A percentile compares a stretch with the other conserved stretches of the same genome.
These are phyloP conservation scores for Grifola frondosa DNA, from an alignment of 1,284 basidiomycete species.

Conservation along the genomic window DNA sequence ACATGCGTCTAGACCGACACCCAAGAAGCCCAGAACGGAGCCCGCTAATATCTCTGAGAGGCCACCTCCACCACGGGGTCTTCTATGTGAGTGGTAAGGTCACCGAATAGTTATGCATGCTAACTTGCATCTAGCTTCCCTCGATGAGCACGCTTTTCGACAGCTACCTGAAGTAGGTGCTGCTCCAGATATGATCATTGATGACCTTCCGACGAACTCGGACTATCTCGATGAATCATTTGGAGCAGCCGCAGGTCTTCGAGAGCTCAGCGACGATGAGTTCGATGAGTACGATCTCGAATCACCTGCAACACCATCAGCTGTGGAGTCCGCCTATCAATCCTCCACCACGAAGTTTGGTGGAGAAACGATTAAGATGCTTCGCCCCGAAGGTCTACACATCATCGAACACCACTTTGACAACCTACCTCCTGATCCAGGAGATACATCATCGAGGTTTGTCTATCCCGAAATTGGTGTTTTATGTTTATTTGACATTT, in stretches of 20 bases:
- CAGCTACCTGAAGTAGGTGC: conserved; percentile 71
- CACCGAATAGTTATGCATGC: neutral
- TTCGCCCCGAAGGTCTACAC: conserved; percentile 56
- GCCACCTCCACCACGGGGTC: conserved; percentile 8
- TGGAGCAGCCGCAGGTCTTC: conserved; percentile 72
- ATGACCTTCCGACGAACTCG: conserved; percentile 87
- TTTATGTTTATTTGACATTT: conserved; percentile 10
- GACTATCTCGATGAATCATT: conserved; percentile 87
- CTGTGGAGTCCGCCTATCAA: conserved; percentile 41
- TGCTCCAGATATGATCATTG: conserved; percentile 85
- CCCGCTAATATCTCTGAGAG: conserved; percentile 38
- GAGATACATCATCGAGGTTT: conserved; percentile 48
- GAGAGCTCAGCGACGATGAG: conserved; percentile 70
- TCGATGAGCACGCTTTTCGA: conserved; percentile 85
- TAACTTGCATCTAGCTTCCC: conserved; percentile 52
- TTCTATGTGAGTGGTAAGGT: conserved; percentile 19
- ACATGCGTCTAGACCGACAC: neutral
- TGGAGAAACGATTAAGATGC: conserved; percentile 83
- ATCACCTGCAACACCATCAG: too few relatives aligned
- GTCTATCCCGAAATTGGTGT: too few relatives aligned
- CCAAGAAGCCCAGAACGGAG: conserved; percentile 28
- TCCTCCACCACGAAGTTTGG: conserved; percentile 59
- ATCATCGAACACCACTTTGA: conserved; percentile 76
- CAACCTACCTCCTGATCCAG: conserved; percentile 55
- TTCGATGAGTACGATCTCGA: conserved; percentile 61